phyloP scores from a whole-genome alignment of 1,284 basidiomycete genomes.

The Ustilago trichophora region DNA sequence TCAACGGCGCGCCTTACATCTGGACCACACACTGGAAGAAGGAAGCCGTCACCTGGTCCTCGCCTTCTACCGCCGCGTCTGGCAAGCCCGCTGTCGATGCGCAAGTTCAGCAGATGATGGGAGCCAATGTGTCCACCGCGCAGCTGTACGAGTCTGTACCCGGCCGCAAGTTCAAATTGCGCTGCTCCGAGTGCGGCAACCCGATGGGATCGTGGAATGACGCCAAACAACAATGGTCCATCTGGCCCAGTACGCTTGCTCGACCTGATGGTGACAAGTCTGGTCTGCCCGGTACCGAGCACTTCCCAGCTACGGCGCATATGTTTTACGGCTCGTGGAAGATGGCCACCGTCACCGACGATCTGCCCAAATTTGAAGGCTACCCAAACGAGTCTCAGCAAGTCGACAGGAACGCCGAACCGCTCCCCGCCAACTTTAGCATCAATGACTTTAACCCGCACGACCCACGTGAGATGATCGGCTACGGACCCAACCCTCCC shows the following conservation, averaged over 20 bases:
- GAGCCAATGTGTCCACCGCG: constrained; percentile 17
- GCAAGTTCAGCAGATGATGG: constrained; percentile 10
- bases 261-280: constrained; percentile 30
- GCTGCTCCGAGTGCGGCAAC: constrained; percentile 56
- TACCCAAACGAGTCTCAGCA: constrained; percentile 36
- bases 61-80: constrained; percentile 2
- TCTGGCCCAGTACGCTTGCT: constrained; percentile 51
- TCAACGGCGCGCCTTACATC: constrained; percentile 58
- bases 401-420: constrained; percentile 26
- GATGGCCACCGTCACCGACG: constrained; percentile 24
- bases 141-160: constrained; percentile 44
- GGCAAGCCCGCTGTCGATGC: constrained; percentile 1
- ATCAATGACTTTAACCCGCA: constrained; percentile 39
- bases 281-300: constrained; percentile 11
- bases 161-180: constrained; percentile 56
- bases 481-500: constrained; percentile 66
- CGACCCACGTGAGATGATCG: constrained; percentile 56
- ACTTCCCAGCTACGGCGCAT: constrained; percentile 28
- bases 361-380: constrained; percentile 35
- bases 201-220: constrained; percentile 58
- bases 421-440: constrained; percentile 23
- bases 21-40: constrained; percentile 58
- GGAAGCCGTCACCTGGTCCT: constrained; percentile 48
- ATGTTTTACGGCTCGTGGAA: constrained; percentile 44
- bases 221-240: constrained; percentile 52